Base-by-base conservation (phyloP, 164 flowering plant species). In the Dillenia turbinata region DNA sequence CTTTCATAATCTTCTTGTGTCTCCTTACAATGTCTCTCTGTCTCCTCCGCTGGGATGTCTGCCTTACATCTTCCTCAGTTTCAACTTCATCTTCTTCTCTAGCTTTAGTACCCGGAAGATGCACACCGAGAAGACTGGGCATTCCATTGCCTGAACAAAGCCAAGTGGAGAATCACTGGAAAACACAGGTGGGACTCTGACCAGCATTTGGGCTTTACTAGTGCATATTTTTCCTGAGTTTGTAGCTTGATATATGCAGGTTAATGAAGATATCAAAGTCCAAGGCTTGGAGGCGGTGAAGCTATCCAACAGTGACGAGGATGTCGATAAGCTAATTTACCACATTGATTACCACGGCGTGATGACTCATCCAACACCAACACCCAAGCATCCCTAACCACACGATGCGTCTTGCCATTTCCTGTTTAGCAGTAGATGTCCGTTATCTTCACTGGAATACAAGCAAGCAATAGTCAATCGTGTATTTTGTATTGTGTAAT, bases 261-360 rank as follows among this genome's bases (percentile, higher is more conserved):
- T 65, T n/a, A 53, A 19, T 48, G 68, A 63, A n/a, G 44, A 53
- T 7, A 44, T 40, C 52, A 26, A 60, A 57, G 69, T 33, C 40
- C 40, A 64, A 65, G 57, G 9, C 56, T 48, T 50, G 2, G 13
- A 43, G 9, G 48, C 24, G 59, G 63, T 56, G 12, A 59, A 51
- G 54, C 10, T 52, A 47, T 8, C 47, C 33, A 60, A 62, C 47
- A 48, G n/a, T 12, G 61, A 43, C 2, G 64, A 68, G 6, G 56
- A 69, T 33, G 69, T 49, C 15, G 81, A 75, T 10, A 80, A 70
- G 26, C 67, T 77, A 40, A 59, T 82, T 57, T 86, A 84, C 73
- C 81, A 86, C 66, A 78, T 73, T 43, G 92, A 84, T 67, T 86
- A 84, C 56, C 88, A 79, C 63, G 92, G 87, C 48, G 92, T 84